A percentile compares a stretch with the other conserved stretches of the same genome.
Conservation (phyloP, 148 eudicot genomes). For the Amaranthus cruentus region DNA sequence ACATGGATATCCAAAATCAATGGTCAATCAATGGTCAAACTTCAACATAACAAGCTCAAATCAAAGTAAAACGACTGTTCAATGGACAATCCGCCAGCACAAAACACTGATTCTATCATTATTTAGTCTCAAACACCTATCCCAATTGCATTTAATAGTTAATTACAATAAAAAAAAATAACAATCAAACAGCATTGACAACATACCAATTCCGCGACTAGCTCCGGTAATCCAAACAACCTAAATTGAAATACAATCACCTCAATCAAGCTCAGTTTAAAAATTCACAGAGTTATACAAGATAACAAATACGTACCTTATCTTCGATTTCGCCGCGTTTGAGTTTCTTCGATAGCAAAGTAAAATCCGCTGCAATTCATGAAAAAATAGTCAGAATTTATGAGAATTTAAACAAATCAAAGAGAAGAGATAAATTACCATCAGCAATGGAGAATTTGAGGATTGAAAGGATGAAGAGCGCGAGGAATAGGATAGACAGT, state of each 20-base stretch:
- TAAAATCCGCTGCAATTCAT: constrained; percentile 57
- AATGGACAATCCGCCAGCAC: neutral
- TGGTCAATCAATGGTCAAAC: neutral
- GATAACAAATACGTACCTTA: constrained; percentile 39
- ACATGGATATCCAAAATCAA: neutral
- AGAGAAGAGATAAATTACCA: constrained; percentile 32
- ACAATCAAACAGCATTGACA: neutral
- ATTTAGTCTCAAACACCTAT: neutral
- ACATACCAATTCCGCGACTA: constrained; percentile 93
- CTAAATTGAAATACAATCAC: constrained; percentile 30
- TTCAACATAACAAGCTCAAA: neutral
- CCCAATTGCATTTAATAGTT: neutral
- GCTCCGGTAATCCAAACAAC: constrained; percentile 98
- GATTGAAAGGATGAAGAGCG: constrained; percentile 30
- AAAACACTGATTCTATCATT: neutral
- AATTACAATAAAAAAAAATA: neutral
- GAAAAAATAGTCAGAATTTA: neutral
- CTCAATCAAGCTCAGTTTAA: neutral
- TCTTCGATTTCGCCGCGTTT: constrained; percentile 68
- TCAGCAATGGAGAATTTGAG: constrained; percentile 51
- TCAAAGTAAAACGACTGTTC: too few relatives aligned
- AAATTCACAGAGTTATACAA: neutral
- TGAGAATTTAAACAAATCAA: neutral
- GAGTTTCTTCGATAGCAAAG: constrained; percentile 57
- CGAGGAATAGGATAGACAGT: constrained; percentile 20